A percentile compares a stretch with the other conserved stretches of the same genome.
phyloP scores from a whole-genome alignment of 441 rosid genomes.

The Sinapis alba region DNA sequence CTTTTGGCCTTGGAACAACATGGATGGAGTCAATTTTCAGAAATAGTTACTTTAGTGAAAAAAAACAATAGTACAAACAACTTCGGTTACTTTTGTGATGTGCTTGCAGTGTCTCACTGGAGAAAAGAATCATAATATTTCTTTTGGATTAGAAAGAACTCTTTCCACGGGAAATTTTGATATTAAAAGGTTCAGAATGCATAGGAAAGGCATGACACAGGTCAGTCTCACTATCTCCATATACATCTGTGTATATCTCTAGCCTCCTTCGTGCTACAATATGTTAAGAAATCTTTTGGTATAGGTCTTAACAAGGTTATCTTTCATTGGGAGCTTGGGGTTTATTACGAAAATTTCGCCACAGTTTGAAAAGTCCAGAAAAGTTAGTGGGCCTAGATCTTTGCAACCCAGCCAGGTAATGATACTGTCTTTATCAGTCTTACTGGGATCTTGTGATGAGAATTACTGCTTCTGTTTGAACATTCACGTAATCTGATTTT shows the following conservation, averaged over 20 bases:
- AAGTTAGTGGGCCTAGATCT: slow-evolving; percentile 99
- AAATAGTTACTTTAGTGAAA: slow-evolving; percentile 13
- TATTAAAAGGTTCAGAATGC: slow-evolving; percentile 93
- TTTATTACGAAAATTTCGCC: slow-evolving; percentile 82
- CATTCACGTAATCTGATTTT: background rate
- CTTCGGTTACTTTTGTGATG: background rate
- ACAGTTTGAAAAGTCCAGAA: slow-evolving; percentile 97
- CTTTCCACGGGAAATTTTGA: slow-evolving; percentile 97
- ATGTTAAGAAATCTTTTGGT: slow-evolving; percentile 30
- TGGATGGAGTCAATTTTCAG: slow-evolving; percentile 9
- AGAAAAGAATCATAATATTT: slow-evolving; percentile 44
- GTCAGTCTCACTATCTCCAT: slow-evolving; percentile 43
- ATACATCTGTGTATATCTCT: slow-evolving; percentile 20
- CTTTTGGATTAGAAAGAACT: slow-evolving; percentile 81
- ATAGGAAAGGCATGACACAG: slow-evolving; percentile 98
- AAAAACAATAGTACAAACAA: slow-evolving; percentile 4
- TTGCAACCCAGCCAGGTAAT: slow-evolving; percentile 98
- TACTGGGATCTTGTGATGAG: background rate
- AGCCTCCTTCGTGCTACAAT: slow-evolving; percentile 13
- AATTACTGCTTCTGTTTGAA: slow-evolving; percentile 10
- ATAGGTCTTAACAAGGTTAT: slow-evolving; percentile 80
- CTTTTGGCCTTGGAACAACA: slow-evolving; percentile 18
- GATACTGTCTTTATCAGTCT: slow-evolving; percentile 22
- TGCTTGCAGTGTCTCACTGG: slow-evolving; percentile 46
- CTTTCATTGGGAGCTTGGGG: slow-evolving; percentile 85